Conservation (phyloP, 192 early-diverging fungal species). For the Coemansia sp. region DNA sequence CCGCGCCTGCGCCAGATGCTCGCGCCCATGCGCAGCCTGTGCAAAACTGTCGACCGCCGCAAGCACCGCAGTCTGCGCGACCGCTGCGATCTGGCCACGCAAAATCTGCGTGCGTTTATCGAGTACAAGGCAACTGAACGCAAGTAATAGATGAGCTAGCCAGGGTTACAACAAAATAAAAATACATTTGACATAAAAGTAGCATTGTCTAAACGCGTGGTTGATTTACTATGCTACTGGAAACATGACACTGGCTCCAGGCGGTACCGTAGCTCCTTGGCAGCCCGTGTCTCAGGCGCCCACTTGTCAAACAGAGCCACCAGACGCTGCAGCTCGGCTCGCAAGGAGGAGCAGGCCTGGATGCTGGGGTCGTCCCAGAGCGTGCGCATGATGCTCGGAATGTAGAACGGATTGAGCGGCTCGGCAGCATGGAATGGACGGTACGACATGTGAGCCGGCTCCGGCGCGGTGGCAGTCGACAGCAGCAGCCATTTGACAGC, state of each 20-base stretch:
- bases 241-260: slow-evolving; percentile 70
- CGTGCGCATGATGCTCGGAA: slow-evolving; percentile 93
- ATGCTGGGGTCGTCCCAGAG: slow-evolving; percentile 75
- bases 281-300: slow-evolving; percentile 67
- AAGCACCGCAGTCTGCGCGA: slow-evolving; percentile 68
- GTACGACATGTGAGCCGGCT: slow-evolving; percentile 41
- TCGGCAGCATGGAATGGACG: slow-evolving; percentile 64
- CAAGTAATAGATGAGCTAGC: slow-evolving; percentile 10
- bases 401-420: slow-evolving; percentile 83
- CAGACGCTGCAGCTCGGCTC: slow-evolving; percentile 67
- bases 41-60: slow-evolving; percentile 69
- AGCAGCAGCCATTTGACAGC: slow-evolving; percentile 56
- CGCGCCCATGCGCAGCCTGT: slow-evolving; percentile 55
- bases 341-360: slow-evolving; percentile 51
- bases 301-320: slow-evolving; percentile 74
- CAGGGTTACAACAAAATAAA: slow-evolving; percentile 3
- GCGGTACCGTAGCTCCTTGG: slow-evolving; percentile 88
- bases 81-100: slow-evolving; percentile 74
- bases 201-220: background rate
- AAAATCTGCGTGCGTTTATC: slow-evolving; percentile 84
- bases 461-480: slow-evolving; percentile 44
- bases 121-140: slow-evolving; percentile 83
- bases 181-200: background rate
- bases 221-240: background rate
- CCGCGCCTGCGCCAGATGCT: slow-evolving; percentile 57